A percentile compares a stretch with the other conserved stretches of the same genome.
These are phyloP conservation scores for Pavlovales sp. DNA, from an alignment of 208 protist species.

Conservation along the genomic window DNA sequence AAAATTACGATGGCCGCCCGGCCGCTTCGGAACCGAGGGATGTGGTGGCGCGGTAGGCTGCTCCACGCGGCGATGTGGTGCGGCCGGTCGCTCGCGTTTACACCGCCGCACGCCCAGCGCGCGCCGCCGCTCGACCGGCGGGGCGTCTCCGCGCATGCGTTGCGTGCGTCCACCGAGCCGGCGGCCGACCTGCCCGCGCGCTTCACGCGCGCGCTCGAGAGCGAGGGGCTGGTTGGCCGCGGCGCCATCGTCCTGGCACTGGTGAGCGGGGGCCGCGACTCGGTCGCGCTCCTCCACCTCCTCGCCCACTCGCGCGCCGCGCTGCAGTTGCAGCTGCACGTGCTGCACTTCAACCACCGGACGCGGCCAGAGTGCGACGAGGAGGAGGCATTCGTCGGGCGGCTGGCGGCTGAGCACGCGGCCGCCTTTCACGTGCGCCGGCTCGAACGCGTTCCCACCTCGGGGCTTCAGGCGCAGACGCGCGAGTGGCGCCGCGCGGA, in stretches of 20 bases:
- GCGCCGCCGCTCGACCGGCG: too few relatives aligned
- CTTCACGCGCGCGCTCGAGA: background rate
- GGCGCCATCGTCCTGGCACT: background rate
- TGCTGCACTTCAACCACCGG: slow-evolving; percentile 46
- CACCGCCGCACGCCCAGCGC: too few relatives aligned
- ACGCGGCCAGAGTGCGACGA: slow-evolving; percentile 4
- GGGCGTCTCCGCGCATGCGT: too few relatives aligned
- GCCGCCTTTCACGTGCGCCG: slow-evolving; percentile 10
- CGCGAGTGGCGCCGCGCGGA: slow-evolving; percentile 21
- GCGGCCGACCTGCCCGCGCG: background rate
- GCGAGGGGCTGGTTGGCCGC: background rate
- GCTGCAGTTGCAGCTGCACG: background rate
- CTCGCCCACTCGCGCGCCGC: background rate
- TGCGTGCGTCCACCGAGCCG: too few relatives aligned
- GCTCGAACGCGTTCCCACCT: background rate
- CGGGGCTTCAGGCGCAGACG: background rate
- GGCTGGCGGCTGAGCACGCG: background rate
- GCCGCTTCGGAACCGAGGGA: too few relatives aligned
- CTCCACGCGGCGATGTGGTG: too few relatives aligned
- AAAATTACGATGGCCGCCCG: too few relatives aligned
- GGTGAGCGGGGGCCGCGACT: slow-evolving; percentile 40
- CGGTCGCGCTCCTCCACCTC: slow-evolving; percentile 36
- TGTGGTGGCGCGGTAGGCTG: too few relatives aligned
- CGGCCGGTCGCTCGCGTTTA: too few relatives aligned
- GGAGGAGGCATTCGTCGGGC: slow-evolving; percentile 37